Evolutionary conservation across 495 filamentous ascomycete species (phyloP), one percentile per base, ranked within the genome.

Genomic region (Apiosordaria backusii): DNA sequence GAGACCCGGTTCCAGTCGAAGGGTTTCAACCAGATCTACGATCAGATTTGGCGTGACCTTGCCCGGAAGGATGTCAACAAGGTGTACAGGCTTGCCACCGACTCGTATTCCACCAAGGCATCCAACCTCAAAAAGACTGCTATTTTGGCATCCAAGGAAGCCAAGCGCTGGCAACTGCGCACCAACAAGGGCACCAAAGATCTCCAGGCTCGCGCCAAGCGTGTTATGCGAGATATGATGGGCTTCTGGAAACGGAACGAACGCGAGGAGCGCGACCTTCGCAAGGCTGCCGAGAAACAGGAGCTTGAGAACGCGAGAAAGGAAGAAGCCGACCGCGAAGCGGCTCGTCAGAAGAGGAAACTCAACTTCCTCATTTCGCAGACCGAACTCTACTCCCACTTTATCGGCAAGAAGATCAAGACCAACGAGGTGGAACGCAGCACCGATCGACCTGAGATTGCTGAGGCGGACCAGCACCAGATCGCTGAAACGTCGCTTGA

Each of bases 221-320:
- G 95, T 58, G 93, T 91, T 62, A 99, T 99, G 95, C 88, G 95
- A 70, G 95, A 99, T 79, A 99, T 99, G 95, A 95, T 97, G 88
- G 86, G 90, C 27, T 99, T 98, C 87, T 99, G 95, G 95, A 98
- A 98, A 76, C 90, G 93, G 59, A 99, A 99, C 77, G 95, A 99
- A 79, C 87, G 93, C 50, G 96, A 98, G 72, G 95, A 99, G 78
- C 90, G 96, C 67, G 95, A 98, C 72, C 81, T 96, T 65, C 89
- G 95, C 60, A 96, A 96, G 75, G 86, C 91, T 57, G 96, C 95
- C 16, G 95, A 99, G 81, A 91, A 89, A 74, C 93, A 97, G 77
- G 96, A 98, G 78, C 86, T 98, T 21, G 95, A 99, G 74, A 94
- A 93, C 69, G 94, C 95, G 24, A 93, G 93, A 79, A 96, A 92